Percentiles rank a stretch among this genome's conserved stretches.
Conservation (phyloP, 202 grass and related monocot genomes). For the Hordeum pubiflorum region DNA sequence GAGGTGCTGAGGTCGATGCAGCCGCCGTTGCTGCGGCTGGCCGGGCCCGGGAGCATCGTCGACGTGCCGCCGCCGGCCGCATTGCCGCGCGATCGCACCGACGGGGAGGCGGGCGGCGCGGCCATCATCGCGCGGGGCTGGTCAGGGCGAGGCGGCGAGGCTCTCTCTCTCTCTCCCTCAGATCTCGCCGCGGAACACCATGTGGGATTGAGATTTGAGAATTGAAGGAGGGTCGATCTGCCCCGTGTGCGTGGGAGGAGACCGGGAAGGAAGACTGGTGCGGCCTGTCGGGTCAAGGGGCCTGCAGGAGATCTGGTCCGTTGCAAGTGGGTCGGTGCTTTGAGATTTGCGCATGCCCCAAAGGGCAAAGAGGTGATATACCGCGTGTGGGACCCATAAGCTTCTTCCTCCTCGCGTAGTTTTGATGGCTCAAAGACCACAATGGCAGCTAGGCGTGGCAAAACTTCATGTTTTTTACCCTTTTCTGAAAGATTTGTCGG, state of each 20-base stretch:
- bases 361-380: no score
- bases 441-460: no score
- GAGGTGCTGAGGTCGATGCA: constrained; percentile 72
- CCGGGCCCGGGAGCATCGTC: constrained; percentile 65
- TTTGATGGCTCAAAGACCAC: background rate
- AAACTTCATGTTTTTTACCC: no score
- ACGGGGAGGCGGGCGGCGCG: constrained; percentile 7
- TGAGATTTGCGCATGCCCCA: no score
- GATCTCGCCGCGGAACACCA: constrained; percentile 32
- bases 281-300: background rate
- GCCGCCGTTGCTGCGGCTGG: constrained; percentile 73
- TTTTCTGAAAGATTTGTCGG: no score
- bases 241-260: background rate
- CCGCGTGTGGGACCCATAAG: no score
- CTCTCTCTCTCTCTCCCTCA: background rate
- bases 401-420: background rate
- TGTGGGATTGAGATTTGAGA: constrained; percentile 31
- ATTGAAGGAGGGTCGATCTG: background rate
- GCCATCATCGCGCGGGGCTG: constrained; percentile 16
- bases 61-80: constrained; percentile 9
- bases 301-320: background rate
- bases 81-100: constrained; percentile 33
- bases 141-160: no score
- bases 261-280: background rate
- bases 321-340: background rate